These are phyloP conservation scores for Cynara cardunculus DNA, from an alignment of 129 eudicot species.

Conservation along the genomic window DNA sequence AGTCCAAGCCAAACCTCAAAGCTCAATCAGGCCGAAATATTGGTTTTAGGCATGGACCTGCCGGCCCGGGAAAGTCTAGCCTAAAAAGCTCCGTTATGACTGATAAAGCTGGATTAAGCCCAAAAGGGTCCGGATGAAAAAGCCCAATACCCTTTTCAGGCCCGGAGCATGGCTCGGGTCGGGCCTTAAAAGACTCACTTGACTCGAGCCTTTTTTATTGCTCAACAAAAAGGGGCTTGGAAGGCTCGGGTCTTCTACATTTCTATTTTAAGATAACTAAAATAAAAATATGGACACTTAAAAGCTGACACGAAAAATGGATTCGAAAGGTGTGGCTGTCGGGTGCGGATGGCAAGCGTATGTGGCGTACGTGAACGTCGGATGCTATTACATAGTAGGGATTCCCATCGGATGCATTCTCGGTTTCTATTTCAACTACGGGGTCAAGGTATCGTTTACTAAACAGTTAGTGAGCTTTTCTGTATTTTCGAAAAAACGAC, in stretches of 20 bases:
- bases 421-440: constrained; percentile 66
- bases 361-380: constrained; percentile 88
- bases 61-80: no score
- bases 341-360: constrained; percentile 98
- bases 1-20: neutral
- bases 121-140: no score
- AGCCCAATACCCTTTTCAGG: neutral
- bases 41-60: no score
- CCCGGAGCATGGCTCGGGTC: neutral
- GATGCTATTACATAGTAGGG: constrained; percentile 83
- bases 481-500: neutral
- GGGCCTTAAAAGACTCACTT: neutral
- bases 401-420: constrained; percentile 77
- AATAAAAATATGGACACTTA: neutral
- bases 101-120: no score
- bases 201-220: neutral
- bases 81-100: no score
- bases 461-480: neutral
- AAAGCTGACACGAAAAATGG: neutral
- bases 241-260: neutral
- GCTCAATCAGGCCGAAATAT: no score
- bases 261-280: neutral
- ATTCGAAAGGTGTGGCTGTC: constrained; percentile 71
- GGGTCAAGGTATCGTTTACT: constrained; percentile 56
- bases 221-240: neutral